Evolutionary conservation across 148 eudicot genomes (phyloP), one percentile per base, ranked within the genome.

Genomic region (Rhododendron henanense): DNA sequence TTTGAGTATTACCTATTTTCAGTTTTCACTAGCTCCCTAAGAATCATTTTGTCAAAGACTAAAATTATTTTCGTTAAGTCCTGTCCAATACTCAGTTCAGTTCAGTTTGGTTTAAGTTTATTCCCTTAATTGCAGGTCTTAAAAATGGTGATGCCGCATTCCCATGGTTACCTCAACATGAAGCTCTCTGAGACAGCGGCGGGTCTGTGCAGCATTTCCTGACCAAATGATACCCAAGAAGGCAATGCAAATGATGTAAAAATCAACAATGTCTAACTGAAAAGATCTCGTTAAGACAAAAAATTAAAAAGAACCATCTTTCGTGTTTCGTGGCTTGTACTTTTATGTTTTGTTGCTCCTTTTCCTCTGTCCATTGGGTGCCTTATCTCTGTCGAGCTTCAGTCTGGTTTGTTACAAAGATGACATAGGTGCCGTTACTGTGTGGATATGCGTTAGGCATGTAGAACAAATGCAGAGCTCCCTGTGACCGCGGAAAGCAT

Each of bases 71-170:
- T 25, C 50, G 10, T 61, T 1, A 3, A 48, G 69, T 85, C 77
- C 81, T 53, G 7, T 69, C 16, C 48, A 13, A 19, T 45, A 25
- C 11, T 48, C 45, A 61, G 48, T 53, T 75, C 45, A 61, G 23
- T 39, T 75, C 67, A 73, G 1, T 82, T 35, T 69, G 21, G 31
- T 67, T 33, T 48, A 23, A 80, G 33, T 81, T 18, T 21, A 2
- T 53, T 65, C 25, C 41, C 14, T n/a, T 47, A 57, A 48, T 14
- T 89, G 88, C 91, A 93, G 91, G 85, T 80, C 82, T 90, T 79
- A 85, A 78, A 57, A 48, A 86, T 31, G 69, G 61, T 79, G 87
- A 65, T 79, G 77, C 55, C 47, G 79, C 57, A 81, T 81, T 44
- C 76, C 86, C 89, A 35, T 23, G 55, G 79, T 63, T 21, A 67